These are phyloP conservation scores for Ceraceosorus guamensis DNA, from an alignment of 1,284 basidiomycete species.

Conservation along the genomic window DNA sequence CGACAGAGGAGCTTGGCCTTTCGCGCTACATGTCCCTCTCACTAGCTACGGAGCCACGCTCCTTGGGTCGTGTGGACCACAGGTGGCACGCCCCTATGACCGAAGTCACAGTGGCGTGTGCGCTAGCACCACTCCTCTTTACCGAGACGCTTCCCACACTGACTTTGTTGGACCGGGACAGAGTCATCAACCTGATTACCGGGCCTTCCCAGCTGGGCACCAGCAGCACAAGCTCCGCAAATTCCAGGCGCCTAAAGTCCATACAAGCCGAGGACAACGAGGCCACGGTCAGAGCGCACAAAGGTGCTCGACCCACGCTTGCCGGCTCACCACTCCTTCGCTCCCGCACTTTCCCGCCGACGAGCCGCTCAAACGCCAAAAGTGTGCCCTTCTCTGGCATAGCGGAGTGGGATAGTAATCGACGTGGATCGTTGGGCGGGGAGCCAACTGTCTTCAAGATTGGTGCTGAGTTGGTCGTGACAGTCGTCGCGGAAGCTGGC, in stretches of 20 bases:
- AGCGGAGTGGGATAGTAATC: constrained; percentile 17
- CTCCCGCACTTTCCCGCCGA: constrained; percentile 15
- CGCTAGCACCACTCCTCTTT: constrained; percentile 16
- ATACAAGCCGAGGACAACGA: constrained; percentile 11
- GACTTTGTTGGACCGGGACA: constrained; percentile 22
- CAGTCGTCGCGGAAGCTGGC: constrained; percentile 16
- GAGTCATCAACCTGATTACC: background rate
- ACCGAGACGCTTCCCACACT: constrained; percentile 32
- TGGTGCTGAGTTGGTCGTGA: constrained; percentile 31
- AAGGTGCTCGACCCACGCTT: constrained; percentile 12
- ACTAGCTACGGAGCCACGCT: constrained; percentile 26
- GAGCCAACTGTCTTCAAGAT: constrained; percentile 16
- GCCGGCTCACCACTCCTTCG: constrained; percentile 20
- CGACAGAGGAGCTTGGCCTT: background rate
- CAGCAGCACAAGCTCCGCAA: background rate
- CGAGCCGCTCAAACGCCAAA: constrained; percentile 3
- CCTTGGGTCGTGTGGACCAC: constrained; percentile 26
- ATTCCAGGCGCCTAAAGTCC: too few species aligned
- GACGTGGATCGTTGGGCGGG: background rate
- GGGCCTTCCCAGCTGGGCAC: background rate
- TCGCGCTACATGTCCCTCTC: constrained; percentile 20
- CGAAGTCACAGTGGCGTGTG: background rate
- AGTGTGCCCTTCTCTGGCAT: constrained; percentile 21
- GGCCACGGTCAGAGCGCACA: constrained; percentile 13
- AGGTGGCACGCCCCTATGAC: constrained; percentile 15